Base-by-base conservation (phyloP, 2,329 filamentous ascomycete genomes). In the Epichloe uncinata region DNA sequence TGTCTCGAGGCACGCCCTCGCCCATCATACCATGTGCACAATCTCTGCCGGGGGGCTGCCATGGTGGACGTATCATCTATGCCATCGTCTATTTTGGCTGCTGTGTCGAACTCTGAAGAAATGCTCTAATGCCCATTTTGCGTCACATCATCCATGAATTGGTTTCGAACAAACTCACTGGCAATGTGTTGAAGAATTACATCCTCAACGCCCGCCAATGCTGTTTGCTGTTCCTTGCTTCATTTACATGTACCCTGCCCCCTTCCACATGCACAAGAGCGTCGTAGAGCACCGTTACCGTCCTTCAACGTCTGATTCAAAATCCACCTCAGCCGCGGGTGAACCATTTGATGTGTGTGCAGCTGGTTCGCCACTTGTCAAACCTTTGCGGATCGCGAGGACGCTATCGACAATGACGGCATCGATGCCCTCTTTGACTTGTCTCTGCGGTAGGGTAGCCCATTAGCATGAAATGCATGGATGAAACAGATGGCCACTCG, bases 371-470 rank as follows among this genome's bases (percentile, higher is more conserved):
- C 55, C 57, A 43, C 54, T 65, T 4, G 87, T 93, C 53, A 98
- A 75, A 1, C 88, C 91, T 67, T 95, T 89, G 44, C 91, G 82
- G 57, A 98, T 96, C 40, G 87, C 87, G 33, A 97, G 77, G 3
- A 98, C 91, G 54, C 81, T 93, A 64, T 98, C 93, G 13, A 97
- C 93, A 61, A 98, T 98, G 49, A 98, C 91, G 1, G 93, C 93
- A 63, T 98, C 93, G 54, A 98, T 96, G 45, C 93, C 91, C 67
- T 96, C 87, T 49, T 87, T 86, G 9, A 94, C 87, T 82, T 98
- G 93, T 55, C 84, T 72, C 82, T 90, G 62, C 56, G 58, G 47
- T 55, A n/a, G n/a, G n/a, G n/a, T n/a, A n/a, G n/a, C 3, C 5
- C 46, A 53, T 58, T 47, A 56, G 50, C 45, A 30, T 30, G 9